Evolutionary conservation across 73 alveolate genomes (phyloP), one percentile per base, ranked within the genome.

Genomic region (Paramecium bursaria): DNA sequence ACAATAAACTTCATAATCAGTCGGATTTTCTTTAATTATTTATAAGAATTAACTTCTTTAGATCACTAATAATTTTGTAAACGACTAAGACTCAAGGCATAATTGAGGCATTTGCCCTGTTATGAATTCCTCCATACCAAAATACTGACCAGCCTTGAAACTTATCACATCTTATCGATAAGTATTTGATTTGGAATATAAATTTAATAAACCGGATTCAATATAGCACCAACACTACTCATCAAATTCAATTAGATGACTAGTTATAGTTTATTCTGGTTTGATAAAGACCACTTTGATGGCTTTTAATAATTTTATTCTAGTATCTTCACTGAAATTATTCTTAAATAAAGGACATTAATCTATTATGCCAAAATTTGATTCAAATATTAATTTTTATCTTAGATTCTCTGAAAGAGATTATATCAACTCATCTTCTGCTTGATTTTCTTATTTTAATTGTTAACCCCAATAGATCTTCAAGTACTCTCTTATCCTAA

Each of bases 401-500:
- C 50, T 67, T 1, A 67, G 25, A 39, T 67, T 67, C 57, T 67
- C 82, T 6, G 57, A 67, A 21, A 67, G n/a, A 7, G 57, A 67
- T 15, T 42, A 11, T 11, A 67, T 67, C 21, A 67, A 33, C 21
- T 35, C 44, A 11, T 67, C 82, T 14, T 35, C 82, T 42, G 33
- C 82, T 42, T 67, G 22, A 33, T 35, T 35, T n/a, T 67, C 60
- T 67, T 67, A 27, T 42, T 67, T 42, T 10, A 33, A 39, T 67
- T 67, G 44, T 42, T 33, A 30, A 33, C 82, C 44, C 82, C 82
- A 67, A 67, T 67, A 67, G 33, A 67, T 61, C 30, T 61, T 61
- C 3, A 61, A 33, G 10, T 61, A 61, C 39, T 61, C 80, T 14
- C 80, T 61, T 61, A 61, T 61, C 39, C 75, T 54, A 54, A 54